Evolutionary conservation across 495 filamentous ascomycete genomes (phyloP).

Genomic region (Aspergillus haitiensis): DNA sequence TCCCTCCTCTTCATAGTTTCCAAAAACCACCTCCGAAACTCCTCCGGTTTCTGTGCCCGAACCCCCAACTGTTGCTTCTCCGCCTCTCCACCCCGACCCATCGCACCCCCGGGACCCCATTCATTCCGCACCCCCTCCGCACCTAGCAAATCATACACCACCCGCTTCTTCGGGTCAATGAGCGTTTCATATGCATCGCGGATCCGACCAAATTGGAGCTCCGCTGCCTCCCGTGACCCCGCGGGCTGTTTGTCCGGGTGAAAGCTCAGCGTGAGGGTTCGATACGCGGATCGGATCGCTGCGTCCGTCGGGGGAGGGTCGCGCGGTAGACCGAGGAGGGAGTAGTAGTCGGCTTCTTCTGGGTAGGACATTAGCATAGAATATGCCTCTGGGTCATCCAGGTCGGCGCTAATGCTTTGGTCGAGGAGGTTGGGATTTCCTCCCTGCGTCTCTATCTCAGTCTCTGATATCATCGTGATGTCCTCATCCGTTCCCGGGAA

Average conservation of each 20-base stretch:
- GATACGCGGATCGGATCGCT: slow-evolving; percentile 55
- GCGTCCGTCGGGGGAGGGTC: slow-evolving; percentile 46
- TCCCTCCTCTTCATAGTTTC: slow-evolving; percentile 48
- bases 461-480: no score
- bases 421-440: no score
- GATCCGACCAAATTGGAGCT: slow-evolving; percentile 49
- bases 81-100: slow-evolving; percentile 37
- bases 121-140: slow-evolving; percentile 46
- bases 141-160: slow-evolving; percentile 55
- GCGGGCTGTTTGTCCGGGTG: slow-evolving; percentile 60
- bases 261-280: slow-evolving; percentile 54
- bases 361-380: slow-evolving; percentile 29
- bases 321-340: slow-evolving; percentile 49
- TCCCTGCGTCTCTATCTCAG: no score
- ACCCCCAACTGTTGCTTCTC: slow-evolving; percentile 41
- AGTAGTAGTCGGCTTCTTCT: slow-evolving; percentile 49
- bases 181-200: slow-evolving; percentile 57
- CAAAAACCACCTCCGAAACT: slow-evolving; percentile 54
- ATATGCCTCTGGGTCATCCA: slow-evolving; percentile 10
- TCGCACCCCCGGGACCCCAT: slow-evolving; percentile 38
- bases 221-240: slow-evolving; percentile 46
- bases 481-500: no score
- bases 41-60: slow-evolving; percentile 43
- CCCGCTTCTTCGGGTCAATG: slow-evolving; percentile 53
- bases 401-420: neutral